Evolutionary conservation across 2,329 filamentous ascomycete genomes (phyloP).

Genomic region (Fusarium tuaranense): DNA sequence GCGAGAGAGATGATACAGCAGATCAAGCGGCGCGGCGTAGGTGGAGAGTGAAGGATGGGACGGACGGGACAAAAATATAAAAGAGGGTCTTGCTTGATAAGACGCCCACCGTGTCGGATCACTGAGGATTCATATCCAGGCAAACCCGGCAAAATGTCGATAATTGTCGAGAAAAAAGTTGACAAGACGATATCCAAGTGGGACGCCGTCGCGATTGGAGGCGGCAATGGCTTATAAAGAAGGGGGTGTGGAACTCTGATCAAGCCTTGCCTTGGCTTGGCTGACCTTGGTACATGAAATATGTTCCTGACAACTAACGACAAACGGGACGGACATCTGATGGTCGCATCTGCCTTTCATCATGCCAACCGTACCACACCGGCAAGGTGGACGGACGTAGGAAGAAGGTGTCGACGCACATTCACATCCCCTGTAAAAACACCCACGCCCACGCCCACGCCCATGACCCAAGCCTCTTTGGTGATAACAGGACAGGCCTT

Average conservation of each 20-base stretch:
- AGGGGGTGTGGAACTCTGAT: constrained; percentile 24
- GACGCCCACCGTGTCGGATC: constrained; percentile 37
- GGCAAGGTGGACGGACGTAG: background rate
- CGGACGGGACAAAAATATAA: constrained; percentile 41
- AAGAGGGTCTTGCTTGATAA: constrained; percentile 46
- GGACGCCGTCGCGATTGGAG: constrained; percentile 28
- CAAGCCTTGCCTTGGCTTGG: background rate
- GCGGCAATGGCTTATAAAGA: constrained; percentile 34
- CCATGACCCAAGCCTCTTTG: constrained; percentile 30
- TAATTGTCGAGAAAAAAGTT: constrained; percentile 10
- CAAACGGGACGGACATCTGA: constrained; percentile 35
- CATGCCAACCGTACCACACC: constrained; percentile 12
- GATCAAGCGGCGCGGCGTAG: constrained; percentile 40
- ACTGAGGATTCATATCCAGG: constrained; percentile 22
- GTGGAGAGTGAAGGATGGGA: constrained; percentile 37
- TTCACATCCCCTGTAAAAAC: constrained; percentile 16
- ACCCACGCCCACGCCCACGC: background rate
- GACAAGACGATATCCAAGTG: constrained; percentile 12
- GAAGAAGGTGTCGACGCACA: constrained; percentile 3
- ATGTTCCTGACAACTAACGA: constrained; percentile 11
- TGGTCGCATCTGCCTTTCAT: constrained; percentile 37
- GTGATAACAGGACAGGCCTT: constrained; percentile 31
- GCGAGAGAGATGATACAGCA: constrained; percentile 39
- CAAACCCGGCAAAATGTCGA: constrained; percentile 23
- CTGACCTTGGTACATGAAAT: constrained; percentile 2